Base-by-base conservation (phyloP, 2,329 filamentous ascomycete species). In the Sporothrix dimorphospora region DNA sequence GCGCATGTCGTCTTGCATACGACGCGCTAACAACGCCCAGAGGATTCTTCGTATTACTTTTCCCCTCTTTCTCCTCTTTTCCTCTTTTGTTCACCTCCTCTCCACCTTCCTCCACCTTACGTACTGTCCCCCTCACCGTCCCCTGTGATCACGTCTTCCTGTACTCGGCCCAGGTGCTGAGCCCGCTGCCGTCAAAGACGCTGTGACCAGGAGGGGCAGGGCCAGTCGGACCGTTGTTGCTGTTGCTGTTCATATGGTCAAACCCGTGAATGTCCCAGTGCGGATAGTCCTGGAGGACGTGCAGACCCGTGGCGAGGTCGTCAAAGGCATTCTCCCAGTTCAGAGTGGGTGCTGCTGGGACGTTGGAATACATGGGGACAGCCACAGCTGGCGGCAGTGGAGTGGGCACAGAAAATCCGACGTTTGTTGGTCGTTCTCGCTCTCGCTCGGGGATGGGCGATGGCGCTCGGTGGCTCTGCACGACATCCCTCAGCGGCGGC, bases 81-180 rank as follows among this genome's bases (percentile, higher is more conserved):
- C 21, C 27, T 7, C 16, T 57, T 30, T 30, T 30, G 53, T 34
- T 57, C 53, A 34, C 53, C 53, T 57, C 14, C 12, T 3, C n/a
- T 27, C 24, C 53, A 19, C 53, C 53, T 4, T 19, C 27, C 27
- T 57, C 27, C 53, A 57, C 53, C 53, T 27, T 57, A 34, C n/a
- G n/a, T n/a, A 34, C 6, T 53, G 49, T 21, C 49, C 49, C 49
- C n/a, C 49, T 51, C 19, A 51, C 49, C 53, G 30, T n/a, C n/a
- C n/a, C n/a, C n/a, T n/a, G n/a, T 57, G 49, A 57, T 57, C 27
- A 34, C 53, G 53, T 34, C 16, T 38, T 38, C n/a, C 45, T 21
- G 85, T 40, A 72, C 67, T 30, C 75, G 75, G 12, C 53, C 75
- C 42, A 66, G 49, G 49, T 67, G 59, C 24, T 19, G 8, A 69